A percentile compares a stretch with the other conserved stretches of the same genome.
Evolutionary conservation across 1,284 basidiomycete species (phyloP).

Genomic region (Macrocybe sp.): DNA sequence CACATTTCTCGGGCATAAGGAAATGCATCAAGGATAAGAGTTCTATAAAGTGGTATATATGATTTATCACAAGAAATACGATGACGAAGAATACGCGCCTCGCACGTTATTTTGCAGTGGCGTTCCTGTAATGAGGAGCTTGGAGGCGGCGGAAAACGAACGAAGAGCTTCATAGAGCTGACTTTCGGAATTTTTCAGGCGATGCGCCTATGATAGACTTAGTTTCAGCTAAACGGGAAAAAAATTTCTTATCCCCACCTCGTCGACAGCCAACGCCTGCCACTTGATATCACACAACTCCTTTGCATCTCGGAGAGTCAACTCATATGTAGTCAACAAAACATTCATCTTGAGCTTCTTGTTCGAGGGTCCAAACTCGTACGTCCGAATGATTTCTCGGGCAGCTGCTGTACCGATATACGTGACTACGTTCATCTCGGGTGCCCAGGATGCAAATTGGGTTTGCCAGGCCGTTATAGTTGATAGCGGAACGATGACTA

Average conservation of each 20-base stretch:
- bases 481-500: constrained; percentile 96
- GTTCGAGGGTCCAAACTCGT: constrained; percentile 85
- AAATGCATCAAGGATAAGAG: constrained; percentile 97
- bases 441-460: constrained; percentile 94
- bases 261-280: constrained; percentile 95
- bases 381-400: constrained; percentile 87
- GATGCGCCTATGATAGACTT: constrained; percentile 69
- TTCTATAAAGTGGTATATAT: constrained; percentile 45
- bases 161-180: constrained; percentile 94
- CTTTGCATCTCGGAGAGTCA: constrained; percentile 87
- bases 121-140: constrained; percentile 96
- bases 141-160: constrained; percentile 86
- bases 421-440: constrained; percentile 94
- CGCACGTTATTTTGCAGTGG: constrained; percentile 99
- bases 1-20: constrained; percentile 96
- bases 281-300: constrained; percentile 95
- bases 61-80: neutral
- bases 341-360: constrained; percentile 97
- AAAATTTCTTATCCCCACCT: constrained; percentile 46
- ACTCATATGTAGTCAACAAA: constrained; percentile 95
- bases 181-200: constrained; percentile 96
- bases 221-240: constrained; percentile 5
- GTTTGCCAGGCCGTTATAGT: constrained; percentile 98
- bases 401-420: constrained; percentile 92
- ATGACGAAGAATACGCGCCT: constrained; percentile 44